These are phyloP conservation scores for Phytopythium litorale DNA, from an alignment of 352 stramenopile genomes.

Conservation along the genomic window DNA sequence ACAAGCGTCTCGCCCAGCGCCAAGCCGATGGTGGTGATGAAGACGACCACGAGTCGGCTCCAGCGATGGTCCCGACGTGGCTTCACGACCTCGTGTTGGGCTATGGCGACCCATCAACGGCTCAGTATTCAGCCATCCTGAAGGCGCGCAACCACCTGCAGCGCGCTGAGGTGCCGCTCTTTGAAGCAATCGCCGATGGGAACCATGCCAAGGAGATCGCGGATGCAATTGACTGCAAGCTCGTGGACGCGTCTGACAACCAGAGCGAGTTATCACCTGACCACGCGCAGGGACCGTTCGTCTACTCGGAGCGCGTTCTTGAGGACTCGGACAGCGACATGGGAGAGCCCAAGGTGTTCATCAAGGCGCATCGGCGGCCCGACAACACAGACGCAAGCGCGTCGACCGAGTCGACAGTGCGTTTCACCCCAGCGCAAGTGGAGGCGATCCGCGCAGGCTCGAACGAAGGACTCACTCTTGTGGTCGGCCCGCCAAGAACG, in stretches of 20 bases:
- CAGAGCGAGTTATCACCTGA: constrained; percentile 23
- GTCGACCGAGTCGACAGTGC: constrained; percentile 23
- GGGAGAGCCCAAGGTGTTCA: constrained; percentile 6
- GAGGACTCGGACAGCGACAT: constrained; percentile 13
- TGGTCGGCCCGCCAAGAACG: constrained; percentile 92
- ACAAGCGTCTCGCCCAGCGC: constrained; percentile 10
- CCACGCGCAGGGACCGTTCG: constrained; percentile 46
- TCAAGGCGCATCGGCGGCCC: constrained; percentile 31
- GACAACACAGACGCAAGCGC: not conserved
- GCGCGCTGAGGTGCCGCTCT: constrained; percentile 29
- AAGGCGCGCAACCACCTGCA: constrained; percentile 32
- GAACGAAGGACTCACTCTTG: constrained; percentile 91
- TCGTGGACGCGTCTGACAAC: constrained; percentile 38
- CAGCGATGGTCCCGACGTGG: constrained; percentile 85
- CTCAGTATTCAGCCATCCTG: constrained; percentile 63
- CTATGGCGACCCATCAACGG: constrained; percentile 87
- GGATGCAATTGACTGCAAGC: constrained; percentile 12
- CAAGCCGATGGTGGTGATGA: not conserved
- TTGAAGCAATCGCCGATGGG: constrained; percentile 41
- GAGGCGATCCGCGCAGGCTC: constrained; percentile 90
- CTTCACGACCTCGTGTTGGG: constrained; percentile 94
- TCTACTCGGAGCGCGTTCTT: constrained; percentile 35
- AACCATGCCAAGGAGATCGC: constrained; percentile 38
- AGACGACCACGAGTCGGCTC: not conserved
- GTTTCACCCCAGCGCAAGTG: constrained; percentile 93